Percentiles rank a stretch among this genome's conserved stretches.
These are phyloP conservation scores for Suhomyces guaymorum DNA, from an alignment of 1,139 yeast species.

Conservation along the genomic window DNA sequence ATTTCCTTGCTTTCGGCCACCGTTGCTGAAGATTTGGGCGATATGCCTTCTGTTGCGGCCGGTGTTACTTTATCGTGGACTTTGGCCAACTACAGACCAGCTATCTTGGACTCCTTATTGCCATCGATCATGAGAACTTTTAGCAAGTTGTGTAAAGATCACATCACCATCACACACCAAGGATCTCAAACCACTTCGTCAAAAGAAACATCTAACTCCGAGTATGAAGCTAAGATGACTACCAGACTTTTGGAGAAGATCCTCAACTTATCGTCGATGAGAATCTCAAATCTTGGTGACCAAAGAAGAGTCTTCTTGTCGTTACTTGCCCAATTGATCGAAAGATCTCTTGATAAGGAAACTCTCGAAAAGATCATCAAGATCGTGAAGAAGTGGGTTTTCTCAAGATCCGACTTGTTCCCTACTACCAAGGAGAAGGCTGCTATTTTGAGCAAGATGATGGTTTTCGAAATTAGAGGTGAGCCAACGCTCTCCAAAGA, in stretches of 20 bases:
- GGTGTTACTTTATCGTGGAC: conserved; percentile 90
- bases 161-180: conserved; percentile 67
- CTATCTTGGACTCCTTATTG: conserved; percentile 69
- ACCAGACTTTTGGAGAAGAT: conserved; percentile 75
- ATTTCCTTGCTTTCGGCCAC: conserved; percentile 62
- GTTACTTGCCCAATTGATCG: conserved; percentile 84
- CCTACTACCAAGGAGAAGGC: conserved; percentile 97
- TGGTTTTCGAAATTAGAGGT: conserved; percentile 86
- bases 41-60: conserved; percentile 82
- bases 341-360: conserved; percentile 77
- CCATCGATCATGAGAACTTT: conserved; percentile 83
- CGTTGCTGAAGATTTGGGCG: conserved; percentile 80
- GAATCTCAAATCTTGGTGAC: conserved; percentile 86
- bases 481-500: conserved; percentile 78
- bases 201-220: conserved; percentile 42
- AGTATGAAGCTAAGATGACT: conserved; percentile 75
- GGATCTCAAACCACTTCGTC: conserved; percentile 28
- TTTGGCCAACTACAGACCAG: conserved; percentile 70
- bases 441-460: conserved; percentile 89
- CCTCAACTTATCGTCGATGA: conserved; percentile 72
- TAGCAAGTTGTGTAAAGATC: conserved; percentile 87
- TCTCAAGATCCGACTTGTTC: conserved; percentile 77
- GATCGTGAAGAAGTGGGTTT: conserved; percentile 87
- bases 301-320: conserved; percentile 88
- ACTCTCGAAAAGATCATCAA: conserved; percentile 74